A percentile compares a stretch with the other conserved stretches of the same genome.
Evolutionary conservation across 1,139 yeast species (phyloP).

Genomic region (Candida glucosophila): DNA sequence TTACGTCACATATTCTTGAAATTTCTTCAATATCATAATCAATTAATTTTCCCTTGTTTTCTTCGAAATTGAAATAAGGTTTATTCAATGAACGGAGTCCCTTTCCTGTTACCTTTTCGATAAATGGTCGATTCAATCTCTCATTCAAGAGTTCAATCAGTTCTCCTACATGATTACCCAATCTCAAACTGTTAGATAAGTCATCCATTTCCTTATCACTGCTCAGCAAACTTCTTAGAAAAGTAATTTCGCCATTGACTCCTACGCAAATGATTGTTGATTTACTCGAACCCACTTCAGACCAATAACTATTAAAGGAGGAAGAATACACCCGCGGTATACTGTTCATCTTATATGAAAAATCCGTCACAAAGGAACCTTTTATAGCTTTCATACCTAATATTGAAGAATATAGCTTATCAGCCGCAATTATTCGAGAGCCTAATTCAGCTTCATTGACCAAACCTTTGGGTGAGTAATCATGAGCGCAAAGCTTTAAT

Average conservation of each 20-base stretch:
- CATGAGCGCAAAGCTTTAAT: conserved; percentile 17
- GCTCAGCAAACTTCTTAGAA: conserved; percentile 11
- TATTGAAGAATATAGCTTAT: conserved; percentile 34
- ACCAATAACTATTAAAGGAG: conserved; percentile 29
- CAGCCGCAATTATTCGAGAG: conserved; percentile 27
- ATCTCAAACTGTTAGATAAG: conserved; percentile 1
- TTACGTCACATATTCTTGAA: conserved; percentile 7
- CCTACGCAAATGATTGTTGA: conserved; percentile 32
- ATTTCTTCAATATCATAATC: conserved; percentile 33
- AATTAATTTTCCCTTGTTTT: conserved; percentile 18
- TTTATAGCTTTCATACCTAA: conserved; percentile 14
- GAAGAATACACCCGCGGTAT: conserved; percentile 34
- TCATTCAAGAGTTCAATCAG: conserved; percentile 9
- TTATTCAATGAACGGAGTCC: conserved; percentile 30
- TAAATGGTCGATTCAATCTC: conserved; percentile 26
- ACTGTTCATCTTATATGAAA: conserved; percentile 22
- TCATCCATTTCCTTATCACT: conserved; percentile 9
- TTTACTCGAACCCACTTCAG: conserved; percentile 1
- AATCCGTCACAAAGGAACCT: conserved; percentile 2
- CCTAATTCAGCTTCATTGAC: conserved; percentile 28
- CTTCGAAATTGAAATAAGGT: conserved; percentile 29
- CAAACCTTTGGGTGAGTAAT: conserved; percentile 28
- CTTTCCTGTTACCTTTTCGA: conserved; percentile 32
- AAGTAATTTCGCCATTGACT: conserved; percentile 41
- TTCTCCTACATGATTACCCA: conserved; percentile 8